These are phyloP conservation scores for Rhynchosporium secalis DNA, from an alignment of 2,329 filamentous ascomycete genomes.

Conservation along the genomic window DNA sequence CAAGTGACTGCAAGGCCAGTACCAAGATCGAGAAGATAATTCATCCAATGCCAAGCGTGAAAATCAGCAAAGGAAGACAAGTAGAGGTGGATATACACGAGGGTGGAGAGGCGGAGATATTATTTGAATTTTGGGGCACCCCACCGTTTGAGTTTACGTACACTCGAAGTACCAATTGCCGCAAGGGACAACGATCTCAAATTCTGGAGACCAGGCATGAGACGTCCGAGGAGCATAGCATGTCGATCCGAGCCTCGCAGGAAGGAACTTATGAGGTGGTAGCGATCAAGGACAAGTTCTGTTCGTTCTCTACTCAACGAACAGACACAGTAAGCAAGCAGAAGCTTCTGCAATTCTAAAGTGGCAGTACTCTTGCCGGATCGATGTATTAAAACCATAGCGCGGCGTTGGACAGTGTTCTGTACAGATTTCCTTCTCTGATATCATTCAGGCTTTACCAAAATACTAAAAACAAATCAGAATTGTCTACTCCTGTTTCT, in stretches of 20 bases:
- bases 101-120: slow-evolving; percentile 87
- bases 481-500: neutral
- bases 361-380: slow-evolving; percentile 17
- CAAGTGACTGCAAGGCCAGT: slow-evolving; percentile 80
- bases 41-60: slow-evolving; percentile 88
- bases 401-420: slow-evolving; percentile 36
- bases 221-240: slow-evolving; percentile 75
- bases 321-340: slow-evolving; percentile 51
- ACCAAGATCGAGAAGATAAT: slow-evolving; percentile 80
- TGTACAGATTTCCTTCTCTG: neutral
- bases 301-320: slow-evolving; percentile 78
- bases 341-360: slow-evolving; percentile 37
- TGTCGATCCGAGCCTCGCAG: slow-evolving; percentile 81
- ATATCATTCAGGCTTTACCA: slow-evolving; percentile 12
- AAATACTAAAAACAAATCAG: slow-evolving; percentile 16
- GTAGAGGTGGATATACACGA: slow-evolving; percentile 92
- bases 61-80: slow-evolving; percentile 80
- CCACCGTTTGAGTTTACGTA: slow-evolving; percentile 98
- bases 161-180: slow-evolving; percentile 83
- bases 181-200: slow-evolving; percentile 71
- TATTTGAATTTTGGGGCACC: slow-evolving; percentile 93
- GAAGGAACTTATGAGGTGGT: slow-evolving; percentile 98
- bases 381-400: slow-evolving; percentile 34
- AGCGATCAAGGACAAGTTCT: slow-evolving; percentile 90
- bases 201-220: slow-evolving; percentile 92